Evolutionary conservation across 441 rosid genomes (phyloP), one percentile per base, ranked within the genome.

Genomic region (Geranium incanum): DNA sequence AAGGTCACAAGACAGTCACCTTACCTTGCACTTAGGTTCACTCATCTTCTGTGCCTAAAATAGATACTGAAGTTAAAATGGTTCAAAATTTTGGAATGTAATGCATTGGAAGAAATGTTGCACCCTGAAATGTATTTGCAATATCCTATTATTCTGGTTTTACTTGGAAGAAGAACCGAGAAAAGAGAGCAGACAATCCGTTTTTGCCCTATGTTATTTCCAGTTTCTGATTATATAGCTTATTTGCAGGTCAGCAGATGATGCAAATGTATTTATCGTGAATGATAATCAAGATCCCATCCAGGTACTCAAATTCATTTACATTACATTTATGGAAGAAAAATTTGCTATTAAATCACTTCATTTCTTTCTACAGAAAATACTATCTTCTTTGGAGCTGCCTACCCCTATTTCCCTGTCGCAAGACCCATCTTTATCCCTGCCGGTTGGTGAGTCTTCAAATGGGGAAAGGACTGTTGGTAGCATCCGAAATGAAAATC

Each of bases 351-450:
- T 87, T 57, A 12, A 66, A 36, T 66, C 16, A 72, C 73, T 78
- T 78, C 68, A 68, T 74, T 71, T 68, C 75, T 78, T 76, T 73
- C 67, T 59, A 73, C 83, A 91, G 99, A 86, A 82, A 83, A 93
- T 94, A 55, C 81, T 95, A 74, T 93, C 97, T 71, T 95, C 98
- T 76, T 83, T 93, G 88, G 96, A 89, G 87, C 82, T 95, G 76
- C 94, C 99, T 70, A 79, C 87, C 82, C 86, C 89, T 77, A 87
- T 91, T 66, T 81, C 96, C 62, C 71, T 84, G 73, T 87, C 92
- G 75, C 86, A 88, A 79, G 87, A 84, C 55, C 78, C 81, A 68
- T 79, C 89, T 70, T 68, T 78, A 41, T 79, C 87, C 67, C 70
- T 80, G 68, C 82, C 82, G 55, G 78, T 55, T 66, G 80, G 77